Base-by-base conservation (phyloP, 257 asterid species). In the Nicotiana benthamiana region DNA sequence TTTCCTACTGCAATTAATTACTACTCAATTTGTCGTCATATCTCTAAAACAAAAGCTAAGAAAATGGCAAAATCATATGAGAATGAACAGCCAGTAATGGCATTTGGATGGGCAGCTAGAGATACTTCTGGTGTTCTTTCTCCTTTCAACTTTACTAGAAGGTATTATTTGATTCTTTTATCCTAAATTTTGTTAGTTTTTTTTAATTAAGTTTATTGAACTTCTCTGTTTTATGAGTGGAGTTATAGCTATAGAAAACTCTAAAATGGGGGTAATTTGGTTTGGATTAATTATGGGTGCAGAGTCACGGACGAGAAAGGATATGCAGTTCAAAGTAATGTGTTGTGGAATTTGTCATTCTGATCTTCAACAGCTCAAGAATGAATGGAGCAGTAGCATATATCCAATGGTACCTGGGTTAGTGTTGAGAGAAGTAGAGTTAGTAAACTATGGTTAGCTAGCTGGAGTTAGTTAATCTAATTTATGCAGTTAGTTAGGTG, bases 401-500 rank as follows among this genome's bases (percentile, higher is more conserved):
- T 85, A 82, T 28, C 84, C 86, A 20, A 12, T 85, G 15, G 82
- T 85, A 9, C 86, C 86, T 2, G 88, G 88, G 87, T 85, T 74
- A 32, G 80, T 65, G 32, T 28, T 28, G 32, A 28, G 32, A 28
- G 3, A 28, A 28, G 32, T 28, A 4, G 32, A 28, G 32, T 28
- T 28, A 28, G 32, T 28, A 28, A 28, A 28, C 3, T 28, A 28
- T 28, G 32, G 28, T 28, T 28, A 28, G 32, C 32, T 28, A 28
- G 32, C 32, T 28, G 3, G 2, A 28, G 32, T 28, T 28, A 28
- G 32, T 28, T 28, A 28, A 28, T 28, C 32, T 28, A 28, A 28
- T 28, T 28, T 1, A 28, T 28, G 32, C 3, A 4, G 32, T 28
- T 28, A 28, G 32, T 28, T 28, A 28, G 3, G 32, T 0, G 3